Percentiles rank a stretch among this genome's conserved stretches.
These are phyloP conservation scores for Allium sativum DNA, from an alignment of 106 monocot genomes.

Conservation along the genomic window DNA sequence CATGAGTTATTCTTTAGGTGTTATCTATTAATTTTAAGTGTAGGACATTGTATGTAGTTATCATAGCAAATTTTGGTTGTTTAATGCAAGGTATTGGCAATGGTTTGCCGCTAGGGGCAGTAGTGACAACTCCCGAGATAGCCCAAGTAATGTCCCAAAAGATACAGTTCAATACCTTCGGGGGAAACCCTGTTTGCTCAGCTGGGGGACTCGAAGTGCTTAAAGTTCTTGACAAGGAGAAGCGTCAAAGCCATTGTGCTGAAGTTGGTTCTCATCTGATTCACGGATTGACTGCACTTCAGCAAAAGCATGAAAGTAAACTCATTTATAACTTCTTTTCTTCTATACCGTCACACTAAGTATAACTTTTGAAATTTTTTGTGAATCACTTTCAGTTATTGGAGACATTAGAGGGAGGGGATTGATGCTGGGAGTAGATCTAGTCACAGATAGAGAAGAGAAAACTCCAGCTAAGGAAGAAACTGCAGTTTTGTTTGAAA, in stretches of 20 bases:
- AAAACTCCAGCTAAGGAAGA: constrained; percentile 89
- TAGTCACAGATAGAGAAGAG: constrained; percentile 49
- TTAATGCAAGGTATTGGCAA: constrained; percentile 74
- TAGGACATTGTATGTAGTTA: too few relatives aligned
- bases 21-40: too few relatives aligned
- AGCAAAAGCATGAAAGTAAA: constrained; percentile 75
- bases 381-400: constrained; percentile 38
- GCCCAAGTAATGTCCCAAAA: constrained; percentile 80
- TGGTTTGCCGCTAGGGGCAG: constrained; percentile 86
- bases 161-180: constrained; percentile 89
- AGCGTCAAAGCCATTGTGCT: constrained; percentile 66
- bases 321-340: neutral
- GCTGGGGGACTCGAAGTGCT: constrained; percentile 87
- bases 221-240: constrained; percentile 87
- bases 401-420: constrained; percentile 97
- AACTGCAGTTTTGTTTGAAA: constrained; percentile 57
- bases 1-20: too few relatives aligned
- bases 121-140: constrained; percentile 91
- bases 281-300: constrained; percentile 53
- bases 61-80: too few relatives aligned
- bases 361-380: too few relatives aligned
- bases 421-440: constrained; percentile 84
- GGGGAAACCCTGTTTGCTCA: constrained; percentile 93
- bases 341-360: too few relatives aligned
- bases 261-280: constrained; percentile 66